Base-by-base conservation (phyloP, 192 early-diverging fungal species). In the Backusella tuberculispora region DNA sequence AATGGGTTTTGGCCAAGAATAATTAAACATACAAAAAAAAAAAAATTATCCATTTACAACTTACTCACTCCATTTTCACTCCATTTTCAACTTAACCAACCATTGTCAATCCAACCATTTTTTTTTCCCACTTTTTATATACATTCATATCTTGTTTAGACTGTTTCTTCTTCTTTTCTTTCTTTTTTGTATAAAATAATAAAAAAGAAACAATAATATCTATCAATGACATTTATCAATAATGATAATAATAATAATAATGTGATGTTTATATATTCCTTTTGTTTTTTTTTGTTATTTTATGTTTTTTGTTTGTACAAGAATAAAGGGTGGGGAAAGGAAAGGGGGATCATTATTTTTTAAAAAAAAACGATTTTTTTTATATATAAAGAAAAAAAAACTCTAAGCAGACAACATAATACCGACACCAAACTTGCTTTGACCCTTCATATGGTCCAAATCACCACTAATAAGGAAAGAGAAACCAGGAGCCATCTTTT, bases 401-500 rank as follows among this genome's bases (percentile, higher is more conserved):
- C 9, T 81, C 88, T 93, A 96, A 66, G 91, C 92, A 84, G 95
- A 94, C 74, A 95, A 85, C 83, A 90, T 91, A 77, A 96, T 91
- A 46, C 95, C 96, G 79, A 95, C 77, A 66, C 96, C 96, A 81
- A 93, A 91, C 83, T 89, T 88, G 84, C 90, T 92, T 82, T 88
- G 85, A 70, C 92, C 92, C 83, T 71, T 45, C 72, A 93, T 86
- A 78, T 99, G 98, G 83, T 99, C 98, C 81, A 99, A 89, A 83
- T 99, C 98, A 70, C 95, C 97, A 34, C 91, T 88, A 63, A 97
- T 80, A 50, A 94, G 78, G 89, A 99, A 96, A 45, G 91, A 91
- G 75, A 99, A 90, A 41, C 95, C 96, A 41, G 95, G 96, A 3
- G 92, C 94, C 77, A 99, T 94, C 85, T 94, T 95, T 85, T 99